A percentile compares a stretch with the other conserved stretches of the same genome.
Conservation (phyloP, 768 basidiomycete species). For the Hemileccinum rubropunctum region DNA sequence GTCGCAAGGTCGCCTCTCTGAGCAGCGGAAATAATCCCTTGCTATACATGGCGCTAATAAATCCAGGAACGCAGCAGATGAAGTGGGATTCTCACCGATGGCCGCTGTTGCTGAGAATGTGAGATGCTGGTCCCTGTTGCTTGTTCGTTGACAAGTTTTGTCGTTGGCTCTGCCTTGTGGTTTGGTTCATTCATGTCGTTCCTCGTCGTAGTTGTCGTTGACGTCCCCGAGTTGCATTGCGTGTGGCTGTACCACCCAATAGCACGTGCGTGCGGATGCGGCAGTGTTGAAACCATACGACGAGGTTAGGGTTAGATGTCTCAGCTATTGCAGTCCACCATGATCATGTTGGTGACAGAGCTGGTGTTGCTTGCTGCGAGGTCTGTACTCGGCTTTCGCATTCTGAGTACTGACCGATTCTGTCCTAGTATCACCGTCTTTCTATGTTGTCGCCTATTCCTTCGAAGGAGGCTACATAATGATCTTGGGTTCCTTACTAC, state of each 20-base stretch:
- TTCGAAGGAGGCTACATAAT: slow-evolving; percentile 56
- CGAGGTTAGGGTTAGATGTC: slow-evolving; percentile 30
- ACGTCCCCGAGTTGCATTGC: slow-evolving; percentile 10
- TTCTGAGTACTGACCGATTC: slow-evolving; percentile 1
- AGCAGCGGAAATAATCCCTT: slow-evolving; percentile 77
- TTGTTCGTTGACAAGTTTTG: slow-evolving; percentile 23
- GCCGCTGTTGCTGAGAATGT: slow-evolving; percentile 21
- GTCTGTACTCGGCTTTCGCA: slow-evolving; percentile 4
- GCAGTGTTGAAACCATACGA: slow-evolving; percentile 24
- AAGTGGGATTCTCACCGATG: slow-evolving; percentile 17
- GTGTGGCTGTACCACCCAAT: slow-evolving; percentile 1
- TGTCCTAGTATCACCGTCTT: slow-evolving; percentile 47
- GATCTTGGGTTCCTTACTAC: slow-evolving; percentile 52
- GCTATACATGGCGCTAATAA: slow-evolving; percentile 22
- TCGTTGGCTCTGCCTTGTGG: slow-evolving; percentile 30
- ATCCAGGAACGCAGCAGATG: neutral
- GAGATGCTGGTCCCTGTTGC: slow-evolving; percentile 28
- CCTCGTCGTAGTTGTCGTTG: slow-evolving; percentile 8
- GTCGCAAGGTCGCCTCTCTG: slow-evolving; percentile 79
- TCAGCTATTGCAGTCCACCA: slow-evolving; percentile 3
- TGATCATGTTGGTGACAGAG: slow-evolving; percentile 16
- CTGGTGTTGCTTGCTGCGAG: slow-evolving; percentile 18
- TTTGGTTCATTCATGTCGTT: slow-evolving; percentile 32
- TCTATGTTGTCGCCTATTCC: slow-evolving; percentile 55
- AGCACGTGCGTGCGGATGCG: slow-evolving; percentile 16